Percentiles rank a stretch among this genome's conserved stretches.
Conservation (phyloP, 2,329 filamentous ascomycete genomes). For the Trichoderma lentiforme region DNA sequence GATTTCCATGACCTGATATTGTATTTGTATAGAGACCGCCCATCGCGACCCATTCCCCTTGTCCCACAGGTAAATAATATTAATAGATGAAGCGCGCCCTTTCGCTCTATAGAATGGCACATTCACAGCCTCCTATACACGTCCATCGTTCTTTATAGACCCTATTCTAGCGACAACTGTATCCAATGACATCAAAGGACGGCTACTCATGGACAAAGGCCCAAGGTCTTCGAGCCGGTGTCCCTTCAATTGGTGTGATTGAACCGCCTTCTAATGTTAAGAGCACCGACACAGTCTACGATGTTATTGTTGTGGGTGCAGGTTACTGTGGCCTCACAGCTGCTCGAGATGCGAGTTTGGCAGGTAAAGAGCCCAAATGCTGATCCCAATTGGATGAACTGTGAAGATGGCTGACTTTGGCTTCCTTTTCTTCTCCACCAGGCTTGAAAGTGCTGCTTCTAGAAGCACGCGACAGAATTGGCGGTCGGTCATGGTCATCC, state of each 20-base stretch:
- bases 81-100: conserved; percentile 7
- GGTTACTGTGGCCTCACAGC: conserved; percentile 13
- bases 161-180: background rate
- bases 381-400: background rate
- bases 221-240: conserved; percentile 1
- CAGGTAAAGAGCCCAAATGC: background rate
- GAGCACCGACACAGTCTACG: conserved; percentile 6
- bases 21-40: background rate
- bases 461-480: conserved; percentile 6
- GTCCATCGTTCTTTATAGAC: background rate
- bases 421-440: background rate
- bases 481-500: conserved; percentile 10
- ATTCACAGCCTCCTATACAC: background rate
- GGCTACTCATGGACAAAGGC: conserved; percentile 9
- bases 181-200: conserved; percentile 11
- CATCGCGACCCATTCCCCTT: background rate
- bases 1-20: background rate
- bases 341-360: conserved; percentile 8
- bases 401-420: background rate
- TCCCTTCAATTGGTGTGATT: conserved; percentile 8
- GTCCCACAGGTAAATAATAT: background rate
- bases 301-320: conserved; percentile 9
- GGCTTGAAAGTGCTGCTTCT: conserved; percentile 2
- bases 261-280: conserved; percentile 6
- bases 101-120: background rate